Base-by-base conservation (phyloP, 208 protist species). In the Acanthamoeba triangularis region DNA sequence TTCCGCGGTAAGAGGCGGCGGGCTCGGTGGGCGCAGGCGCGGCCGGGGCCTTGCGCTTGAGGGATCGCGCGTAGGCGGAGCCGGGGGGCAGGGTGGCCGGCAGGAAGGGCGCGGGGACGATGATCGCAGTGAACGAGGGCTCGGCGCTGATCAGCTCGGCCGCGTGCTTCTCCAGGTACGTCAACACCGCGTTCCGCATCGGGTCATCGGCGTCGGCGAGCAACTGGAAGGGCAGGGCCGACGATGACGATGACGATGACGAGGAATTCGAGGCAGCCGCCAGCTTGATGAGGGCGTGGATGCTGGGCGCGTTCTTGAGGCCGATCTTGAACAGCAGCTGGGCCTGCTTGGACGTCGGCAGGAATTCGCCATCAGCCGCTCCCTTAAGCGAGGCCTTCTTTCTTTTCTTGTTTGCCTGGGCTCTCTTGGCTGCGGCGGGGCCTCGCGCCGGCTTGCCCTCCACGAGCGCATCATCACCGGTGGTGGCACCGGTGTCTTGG, bases 241-340 rank as follows among this genome's bases (percentile, higher is more conserved):
- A 41, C 37, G 37, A 41, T 3, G 37, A 41, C 37, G 37, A 44
- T 11, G 69, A 28, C 14, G 69, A 2, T 1, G 20, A 33, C 1
- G 69, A 28, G 69, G 69, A 37, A 44, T 20, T 41, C 33, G 25
- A 30, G 44, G 18, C 33, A 28, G 11, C 74, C 30, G 74, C 74
- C 74, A 82, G 74, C 74, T 82, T 82, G 41, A 82, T 8, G 33
- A 82, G 74, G 41, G 74, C 41, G 37, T 82, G 74, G 41, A 82
- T 82, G 41, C 74, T 82, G 37, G 74, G 74, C 41, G 74, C 74
- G 28, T 82, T 37, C 74, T 82, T 82, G 37, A 82, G 74, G 14
- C 74, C 74, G 28, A 82, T 82, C 74, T 82, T 82, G 74, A 82
- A 82, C 20, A 82, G 74, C 74, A 82, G 35, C 33, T 49, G 74